phyloP scores from a whole-genome alignment of 2,329 filamentous ascomycete species.

The Pseudogymnoascus sp. region DNA sequence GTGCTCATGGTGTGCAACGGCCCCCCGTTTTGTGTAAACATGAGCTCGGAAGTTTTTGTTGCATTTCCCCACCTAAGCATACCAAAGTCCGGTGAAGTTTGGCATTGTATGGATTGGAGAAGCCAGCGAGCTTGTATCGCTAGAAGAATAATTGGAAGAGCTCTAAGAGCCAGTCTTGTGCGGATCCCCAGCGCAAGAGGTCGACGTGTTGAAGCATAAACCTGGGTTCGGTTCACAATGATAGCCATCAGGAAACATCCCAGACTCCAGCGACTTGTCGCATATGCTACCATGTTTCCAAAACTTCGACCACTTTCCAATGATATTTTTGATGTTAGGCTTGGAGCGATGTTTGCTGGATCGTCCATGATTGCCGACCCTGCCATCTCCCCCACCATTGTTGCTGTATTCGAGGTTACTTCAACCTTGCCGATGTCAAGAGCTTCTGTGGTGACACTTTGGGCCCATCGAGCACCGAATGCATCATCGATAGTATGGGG shows the following conservation, averaged over 20 bases:
- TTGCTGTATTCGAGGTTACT: slow-evolving; percentile 20
- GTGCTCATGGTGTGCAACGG: slow-evolving; percentile 69
- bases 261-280: slow-evolving; percentile 87
- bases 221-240: slow-evolving; percentile 82
- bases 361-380: slow-evolving; percentile 28
- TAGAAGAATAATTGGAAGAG: slow-evolving; percentile 65
- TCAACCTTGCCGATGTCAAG: slow-evolving; percentile 30
- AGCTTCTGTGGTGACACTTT: slow-evolving; percentile 53
- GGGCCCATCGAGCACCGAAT: slow-evolving; percentile 45
- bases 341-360: slow-evolving; percentile 36
- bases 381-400: slow-evolving; percentile 32
- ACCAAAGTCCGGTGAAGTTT: slow-evolving; percentile 71
- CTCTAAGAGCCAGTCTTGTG: slow-evolving; percentile 61
- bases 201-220: slow-evolving; percentile 84
- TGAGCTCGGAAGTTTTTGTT: slow-evolving; percentile 57
- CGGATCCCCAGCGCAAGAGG: slow-evolving; percentile 71
- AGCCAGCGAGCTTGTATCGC: slow-evolving; percentile 61
- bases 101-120: slow-evolving; percentile 83
- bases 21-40: slow-evolving; percentile 63
- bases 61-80: slow-evolving; percentile 63
- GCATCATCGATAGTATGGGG: slow-evolving; percentile 53
- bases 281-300: slow-evolving; percentile 81
- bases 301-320: slow-evolving; percentile 61
- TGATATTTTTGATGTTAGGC: slow-evolving; percentile 44
- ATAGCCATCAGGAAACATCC: slow-evolving; percentile 81